phyloP scores from a whole-genome alignment of 495 filamentous ascomycete species.

The Annulohypoxylon nitens region DNA sequence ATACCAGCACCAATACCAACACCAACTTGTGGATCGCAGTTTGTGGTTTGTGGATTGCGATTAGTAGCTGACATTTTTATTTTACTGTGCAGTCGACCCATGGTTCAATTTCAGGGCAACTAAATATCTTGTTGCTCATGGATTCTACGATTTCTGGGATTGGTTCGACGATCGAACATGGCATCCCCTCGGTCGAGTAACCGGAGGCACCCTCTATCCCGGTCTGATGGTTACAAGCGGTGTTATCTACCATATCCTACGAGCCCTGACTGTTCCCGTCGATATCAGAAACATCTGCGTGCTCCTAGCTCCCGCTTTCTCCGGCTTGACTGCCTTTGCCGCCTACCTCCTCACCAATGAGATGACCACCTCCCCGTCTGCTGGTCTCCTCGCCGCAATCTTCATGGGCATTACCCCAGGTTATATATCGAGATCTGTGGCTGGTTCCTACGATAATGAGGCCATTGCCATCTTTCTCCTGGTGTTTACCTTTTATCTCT shows the following conservation, averaged over 20 bases:
- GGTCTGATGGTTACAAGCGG: conserved; percentile 99
- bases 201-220: conserved; percentile 97
- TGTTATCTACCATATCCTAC: conserved; percentile 93
- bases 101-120: conserved; percentile 99
- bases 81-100: conserved; percentile 83
- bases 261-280: conserved; percentile 90
- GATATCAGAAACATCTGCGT: conserved; percentile 99
- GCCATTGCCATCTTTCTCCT: conserved; percentile 99
- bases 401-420: conserved; percentile 99
- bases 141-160: conserved; percentile 99
- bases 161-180: conserved; percentile 99
- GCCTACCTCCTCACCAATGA: conserved; percentile 97
- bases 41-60: conserved; percentile 24
- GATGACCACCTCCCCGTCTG: conserved; percentile 91
- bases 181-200: conserved; percentile 99
- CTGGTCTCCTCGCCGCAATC: conserved; percentile 90
- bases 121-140: conserved; percentile 95
- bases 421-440: conserved; percentile 97
- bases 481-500: conserved; percentile 98
- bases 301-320: conserved; percentile 94
- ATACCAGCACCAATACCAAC: too few relatives aligned
- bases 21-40: too few relatives aligned
- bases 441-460: conserved; percentile 99
- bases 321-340: conserved; percentile 92
- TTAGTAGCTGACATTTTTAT: conserved; percentile 35